These are phyloP conservation scores for Stachybotrys chlorohalonatus DNA, from an alignment of 2,329 filamentous ascomycete species.

Conservation along the genomic window DNA sequence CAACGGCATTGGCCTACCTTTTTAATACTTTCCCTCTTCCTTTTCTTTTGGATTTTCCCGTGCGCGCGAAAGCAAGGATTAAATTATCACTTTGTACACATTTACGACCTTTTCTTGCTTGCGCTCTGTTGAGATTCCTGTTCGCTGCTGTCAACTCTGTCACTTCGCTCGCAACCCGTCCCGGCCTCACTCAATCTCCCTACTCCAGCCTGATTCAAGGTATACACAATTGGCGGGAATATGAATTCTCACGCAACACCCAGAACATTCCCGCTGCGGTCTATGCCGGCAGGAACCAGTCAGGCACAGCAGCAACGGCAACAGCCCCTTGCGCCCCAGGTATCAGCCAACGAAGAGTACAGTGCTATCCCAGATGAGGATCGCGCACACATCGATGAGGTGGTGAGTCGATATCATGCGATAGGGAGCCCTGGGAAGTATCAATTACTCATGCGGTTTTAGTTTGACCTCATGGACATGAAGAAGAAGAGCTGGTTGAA, in stretches of 20 bases:
- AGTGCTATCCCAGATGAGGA: conserved; percentile 70
- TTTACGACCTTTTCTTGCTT: not conserved
- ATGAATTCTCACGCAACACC: conserved; percentile 31
- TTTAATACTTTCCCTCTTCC: not conserved
- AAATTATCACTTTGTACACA: not conserved
- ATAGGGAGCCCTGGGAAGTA: no score
- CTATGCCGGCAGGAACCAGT: conserved; percentile 19
- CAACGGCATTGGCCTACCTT: not conserved
- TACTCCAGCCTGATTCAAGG: not conserved
- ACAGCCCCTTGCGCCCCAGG: conserved; percentile 20
- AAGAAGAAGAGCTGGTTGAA: conserved; percentile 92
- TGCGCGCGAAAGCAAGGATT: not conserved
- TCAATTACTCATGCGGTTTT: not conserved
- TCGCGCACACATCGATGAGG: conserved; percentile 86
- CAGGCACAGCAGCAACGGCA: conserved; percentile 22
- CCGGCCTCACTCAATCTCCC: not conserved
- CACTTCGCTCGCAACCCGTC: no score
- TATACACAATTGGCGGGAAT: not conserved
- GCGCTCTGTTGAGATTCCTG: not conserved
- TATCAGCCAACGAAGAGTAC: conserved; percentile 28
- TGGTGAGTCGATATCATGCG: conserved; percentile 46
- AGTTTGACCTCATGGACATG: conserved; percentile 95
- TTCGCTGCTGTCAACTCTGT: not conserved
- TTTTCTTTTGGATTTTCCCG: not conserved
- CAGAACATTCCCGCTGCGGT: conserved; percentile 24